These are phyloP conservation scores for Kodamaea hsintzibuensis DNA, from an alignment of 805 yeast genomes.

Conservation along the genomic window DNA sequence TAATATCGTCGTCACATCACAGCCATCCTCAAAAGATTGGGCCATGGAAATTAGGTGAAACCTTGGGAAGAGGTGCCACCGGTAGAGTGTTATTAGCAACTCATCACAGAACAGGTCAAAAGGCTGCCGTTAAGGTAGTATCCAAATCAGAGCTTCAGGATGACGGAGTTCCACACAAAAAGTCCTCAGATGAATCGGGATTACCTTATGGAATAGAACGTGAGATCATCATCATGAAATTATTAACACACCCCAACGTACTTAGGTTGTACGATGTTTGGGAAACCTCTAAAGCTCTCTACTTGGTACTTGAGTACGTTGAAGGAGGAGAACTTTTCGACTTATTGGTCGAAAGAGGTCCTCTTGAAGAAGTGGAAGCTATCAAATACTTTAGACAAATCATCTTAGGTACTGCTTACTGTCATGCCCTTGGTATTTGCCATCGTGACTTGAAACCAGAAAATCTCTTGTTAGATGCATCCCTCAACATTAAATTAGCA, in stretches of 20 bases:
- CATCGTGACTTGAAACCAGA: conserved; percentile 86
- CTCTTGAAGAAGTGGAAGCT: conserved; percentile 71
- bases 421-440: conserved; percentile 77
- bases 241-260: conserved; percentile 90
- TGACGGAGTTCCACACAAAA: conserved; percentile 22
- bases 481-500: conserved; percentile 72
- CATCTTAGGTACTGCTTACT: conserved; percentile 73
- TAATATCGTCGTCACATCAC: conserved; percentile 46
- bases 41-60: conserved; percentile 80
- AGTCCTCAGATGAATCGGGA: conserved; percentile 52
- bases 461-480: conserved; percentile 66
- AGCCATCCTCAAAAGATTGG: conserved; percentile 60
- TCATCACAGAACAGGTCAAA: conserved; percentile 65
- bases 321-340: conserved; percentile 90
- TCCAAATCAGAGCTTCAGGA: conserved; percentile 58
- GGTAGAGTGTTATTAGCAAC: conserved; percentile 78
- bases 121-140: conserved; percentile 83
- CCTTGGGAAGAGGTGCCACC: conserved; percentile 81
- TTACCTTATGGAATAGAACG: conserved; percentile 95
- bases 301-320: conserved; percentile 75
- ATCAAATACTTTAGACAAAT: conserved; percentile 76
- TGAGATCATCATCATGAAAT: conserved; percentile 95
- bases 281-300: conserved; percentile 92
- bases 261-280: conserved; percentile 94
- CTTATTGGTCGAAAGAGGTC: conserved; percentile 68